phyloP scores from a whole-genome alignment of 2,329 filamentous ascomycete species.

The Furcasterigmium furcatum region DNA sequence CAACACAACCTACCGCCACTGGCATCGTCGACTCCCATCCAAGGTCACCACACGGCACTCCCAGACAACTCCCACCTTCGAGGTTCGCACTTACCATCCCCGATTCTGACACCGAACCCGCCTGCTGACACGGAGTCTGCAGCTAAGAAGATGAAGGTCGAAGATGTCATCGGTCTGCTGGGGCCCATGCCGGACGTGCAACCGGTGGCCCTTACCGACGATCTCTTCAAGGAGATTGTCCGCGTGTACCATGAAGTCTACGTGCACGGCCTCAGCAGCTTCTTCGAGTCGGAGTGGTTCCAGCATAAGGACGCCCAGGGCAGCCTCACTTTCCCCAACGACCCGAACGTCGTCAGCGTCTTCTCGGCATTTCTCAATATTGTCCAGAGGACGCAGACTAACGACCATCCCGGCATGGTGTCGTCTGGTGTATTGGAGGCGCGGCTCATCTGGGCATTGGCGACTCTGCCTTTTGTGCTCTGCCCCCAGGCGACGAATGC shows the following conservation, averaged over 20 bases:
- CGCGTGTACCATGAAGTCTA: conserved; percentile 74
- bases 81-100: conserved; percentile 42
- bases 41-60: conserved; percentile 22
- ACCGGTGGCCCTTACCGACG: conserved; percentile 45
- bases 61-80: conserved; percentile 38
- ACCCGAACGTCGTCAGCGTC: conserved; percentile 60
- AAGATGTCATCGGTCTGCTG: conserved; percentile 65
- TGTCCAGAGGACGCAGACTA: conserved; percentile 43
- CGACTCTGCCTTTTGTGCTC: conserved; percentile 42
- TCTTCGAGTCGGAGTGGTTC: conserved; percentile 86
- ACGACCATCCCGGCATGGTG: conserved; percentile 49
- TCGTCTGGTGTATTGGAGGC: conserved; percentile 54
- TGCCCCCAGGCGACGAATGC: conserved; percentile 28
- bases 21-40: conserved; percentile 21
- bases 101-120: conserved; percentile 16
- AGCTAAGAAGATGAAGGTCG: conserved; percentile 68
- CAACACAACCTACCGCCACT: conserved; percentile 32
- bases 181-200: conserved; percentile 48
- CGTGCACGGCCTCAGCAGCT: conserved; percentile 67
- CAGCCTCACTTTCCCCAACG: conserved; percentile 42
- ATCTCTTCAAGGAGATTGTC: conserved; percentile 62
- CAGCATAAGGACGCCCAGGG: conserved; percentile 41
- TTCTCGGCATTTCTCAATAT: conserved; percentile 63
- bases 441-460: conserved; percentile 57
- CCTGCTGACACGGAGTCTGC: conserved; percentile 39